These are phyloP conservation scores for Epipyxis sp. DNA, from an alignment of 108 stramenopile species.

Conservation along the genomic window DNA sequence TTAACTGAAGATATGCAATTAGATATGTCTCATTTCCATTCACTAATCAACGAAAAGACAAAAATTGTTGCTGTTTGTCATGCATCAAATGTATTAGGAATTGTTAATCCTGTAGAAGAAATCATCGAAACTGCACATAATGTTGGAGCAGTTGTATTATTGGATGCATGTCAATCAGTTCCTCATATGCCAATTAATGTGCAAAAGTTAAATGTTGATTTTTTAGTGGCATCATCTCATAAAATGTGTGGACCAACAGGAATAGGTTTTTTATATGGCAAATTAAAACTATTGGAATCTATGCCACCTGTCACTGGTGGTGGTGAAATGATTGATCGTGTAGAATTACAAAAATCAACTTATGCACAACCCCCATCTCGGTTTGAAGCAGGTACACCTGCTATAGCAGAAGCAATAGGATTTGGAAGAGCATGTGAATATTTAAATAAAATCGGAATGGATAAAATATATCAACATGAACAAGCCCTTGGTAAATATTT, in stretches of 20 bases:
- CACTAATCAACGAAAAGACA: slow-evolving; percentile 62
- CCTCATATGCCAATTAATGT: slow-evolving; percentile 51
- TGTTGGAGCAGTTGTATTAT: slow-evolving; percentile 63
- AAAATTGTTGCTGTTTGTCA: slow-evolving; percentile 84
- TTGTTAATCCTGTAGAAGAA: slow-evolving; percentile 72
- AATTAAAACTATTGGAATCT: background rate
- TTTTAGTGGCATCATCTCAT: slow-evolving; percentile 48
- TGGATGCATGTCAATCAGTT: slow-evolving; percentile 85
- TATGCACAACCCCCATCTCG: slow-evolving; percentile 76
- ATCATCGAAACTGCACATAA: slow-evolving; percentile 67
- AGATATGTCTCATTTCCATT: slow-evolving; percentile 60
- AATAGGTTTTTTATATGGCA: slow-evolving; percentile 41
- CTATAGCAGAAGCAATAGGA: slow-evolving; percentile 89
- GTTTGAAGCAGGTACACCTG: slow-evolving; percentile 93
- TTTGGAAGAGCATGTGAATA: slow-evolving; percentile 82
- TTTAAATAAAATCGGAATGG: slow-evolving; percentile 74
- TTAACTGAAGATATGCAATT: slow-evolving; percentile 59
- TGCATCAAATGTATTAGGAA: slow-evolving; percentile 81
- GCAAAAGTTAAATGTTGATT: slow-evolving; percentile 39
- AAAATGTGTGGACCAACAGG: slow-evolving; percentile 55
- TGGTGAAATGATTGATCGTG: slow-evolving; percentile 94
- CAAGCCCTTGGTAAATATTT: slow-evolving; percentile 74
- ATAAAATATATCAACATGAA: slow-evolving; percentile 75
- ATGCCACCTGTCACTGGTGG: slow-evolving; percentile 41
- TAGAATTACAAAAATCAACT: slow-evolving; percentile 76